Base-by-base conservation (phyloP, 2,329 filamentous ascomycete genomes). In the Knufia fluminis region DNA sequence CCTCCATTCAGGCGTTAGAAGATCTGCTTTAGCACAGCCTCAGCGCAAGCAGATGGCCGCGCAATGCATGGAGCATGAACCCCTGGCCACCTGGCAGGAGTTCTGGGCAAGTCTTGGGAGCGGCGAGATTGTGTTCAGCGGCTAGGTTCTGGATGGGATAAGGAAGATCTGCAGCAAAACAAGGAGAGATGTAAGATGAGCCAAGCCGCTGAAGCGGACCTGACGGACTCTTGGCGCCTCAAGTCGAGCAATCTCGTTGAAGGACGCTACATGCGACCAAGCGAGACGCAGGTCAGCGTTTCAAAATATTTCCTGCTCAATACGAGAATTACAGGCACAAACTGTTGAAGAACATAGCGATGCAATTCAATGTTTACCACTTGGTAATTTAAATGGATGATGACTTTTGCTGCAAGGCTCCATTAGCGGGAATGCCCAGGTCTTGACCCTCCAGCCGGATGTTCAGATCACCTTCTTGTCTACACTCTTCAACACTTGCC, bases 361-460 rank as follows among this genome's bases (percentile, higher is more conserved):
- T 31, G 14, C 28, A 14, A 31, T n/a, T n/a, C n/a, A n/a, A n/a
- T n/a, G n/a, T n/a, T n/a, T n/a, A n/a, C n/a, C n/a, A n/a, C n/a
- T n/a, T n/a, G n/a, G n/a, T 12, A 6, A 28, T 20, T 40, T 3
- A 4, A 16, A 22, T 20, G 12, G 22, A 40, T 20, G 10, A 40
- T 10, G 14, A 10, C 16, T 12, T 35, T 19, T 17, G 28, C 6
- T n/a, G 12, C 31, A 19, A 46, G 32, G 22, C 31, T 28, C 35
- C 33, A 31, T 16, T 48, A 19, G 45, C 45, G 32, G 45, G 14
- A 19, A 39, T 48, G 45, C 45, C 45, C 20, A 39, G 45, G 45
- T 48, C 32, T 48, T 48, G 35, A 40, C 35, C 33, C n/a, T 39
- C 16, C 31, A 24, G 23, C 23, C 33, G 12, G 16, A 26, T 33